Conservation (phyloP, 192 early-diverging fungal species). For the Rhizophlyctis rosea region DNA sequence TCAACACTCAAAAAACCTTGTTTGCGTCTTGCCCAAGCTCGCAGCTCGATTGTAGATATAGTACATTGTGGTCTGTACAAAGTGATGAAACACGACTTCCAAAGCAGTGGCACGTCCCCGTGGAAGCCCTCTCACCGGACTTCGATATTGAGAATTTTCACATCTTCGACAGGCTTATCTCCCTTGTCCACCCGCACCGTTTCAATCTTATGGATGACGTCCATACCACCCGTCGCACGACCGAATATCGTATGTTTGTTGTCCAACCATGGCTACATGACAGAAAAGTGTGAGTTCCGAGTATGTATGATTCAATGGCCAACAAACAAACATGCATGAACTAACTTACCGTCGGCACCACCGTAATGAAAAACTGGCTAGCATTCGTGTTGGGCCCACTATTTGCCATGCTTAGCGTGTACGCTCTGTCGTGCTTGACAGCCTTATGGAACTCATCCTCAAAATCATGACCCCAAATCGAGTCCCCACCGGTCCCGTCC, state of each 20-base stretch:
- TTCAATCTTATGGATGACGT: constrained; percentile 89
- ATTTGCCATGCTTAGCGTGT: constrained; percentile 96
- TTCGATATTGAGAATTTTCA: constrained; percentile 75
- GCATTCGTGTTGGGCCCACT: constrained; percentile 81
- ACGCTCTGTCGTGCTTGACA: constrained; percentile 83
- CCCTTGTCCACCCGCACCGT: constrained; percentile 74
- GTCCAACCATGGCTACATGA: constrained; percentile 83
- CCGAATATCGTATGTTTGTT: constrained; percentile 98
- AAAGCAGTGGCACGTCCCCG: too few relatives aligned
- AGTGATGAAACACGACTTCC: too few relatives aligned
- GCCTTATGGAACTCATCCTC: constrained; percentile 85
- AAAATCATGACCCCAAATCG: constrained; percentile 87
- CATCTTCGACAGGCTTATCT: constrained; percentile 86
- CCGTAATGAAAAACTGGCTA: constrained; percentile 95
- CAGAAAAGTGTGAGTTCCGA: constrained; percentile 18
- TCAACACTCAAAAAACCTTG: too few relatives aligned
- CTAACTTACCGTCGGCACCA: constrained; percentile 72
- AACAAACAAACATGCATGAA: constrained; percentile 9
- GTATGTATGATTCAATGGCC: too few relatives aligned
- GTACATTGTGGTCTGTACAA: too few relatives aligned
- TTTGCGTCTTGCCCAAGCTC: too few relatives aligned
- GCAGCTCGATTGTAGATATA: too few relatives aligned
- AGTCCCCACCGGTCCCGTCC: constrained; percentile 94
- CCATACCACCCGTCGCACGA: constrained; percentile 82
- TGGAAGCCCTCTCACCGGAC: constrained; percentile 41